These are phyloP conservation scores for Paraphoma sp. DNA, from an alignment of 2,329 filamentous ascomycete species.

Conservation along the genomic window DNA sequence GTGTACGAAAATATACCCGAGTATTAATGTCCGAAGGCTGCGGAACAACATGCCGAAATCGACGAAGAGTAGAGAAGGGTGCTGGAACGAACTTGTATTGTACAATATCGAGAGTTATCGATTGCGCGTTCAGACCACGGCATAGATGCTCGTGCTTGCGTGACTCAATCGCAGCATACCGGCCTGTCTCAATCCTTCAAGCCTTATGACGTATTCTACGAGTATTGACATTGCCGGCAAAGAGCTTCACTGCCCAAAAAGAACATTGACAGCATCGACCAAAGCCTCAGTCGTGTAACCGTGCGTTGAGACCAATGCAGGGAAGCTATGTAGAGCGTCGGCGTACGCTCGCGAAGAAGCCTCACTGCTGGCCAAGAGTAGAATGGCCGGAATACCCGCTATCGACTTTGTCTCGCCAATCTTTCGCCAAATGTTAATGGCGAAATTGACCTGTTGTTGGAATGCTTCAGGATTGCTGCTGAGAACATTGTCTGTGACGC, in stretches of 20 bases:
- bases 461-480: constrained; percentile 29
- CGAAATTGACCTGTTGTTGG: constrained; percentile 41
- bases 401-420: constrained; percentile 20
- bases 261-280: constrained; percentile 26
- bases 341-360: constrained; percentile 19
- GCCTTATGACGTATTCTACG: background rate
- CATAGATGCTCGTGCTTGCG: background rate
- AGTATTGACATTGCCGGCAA: background rate
- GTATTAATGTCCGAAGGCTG: background rate
- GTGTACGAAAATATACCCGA: background rate
- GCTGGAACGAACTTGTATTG: background rate
- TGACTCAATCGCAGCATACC: too few species aligned
- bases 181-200: background rate
- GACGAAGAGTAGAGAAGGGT: background rate
- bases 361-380: constrained; percentile 36
- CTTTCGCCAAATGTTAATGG: constrained; percentile 24
- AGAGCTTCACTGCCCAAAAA: constrained; percentile 27
- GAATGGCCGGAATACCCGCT: constrained; percentile 27
- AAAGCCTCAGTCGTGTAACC: constrained; percentile 39
- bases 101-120: background rate
- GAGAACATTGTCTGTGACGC: constrained; percentile 37
- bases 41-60: background rate
- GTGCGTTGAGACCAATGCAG: constrained; percentile 33
- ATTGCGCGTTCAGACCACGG: background rate
- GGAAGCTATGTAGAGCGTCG: constrained; percentile 31